Base-by-base conservation (phyloP, 768 basidiomycete genomes). In the Lactifluus piperatus region DNA sequence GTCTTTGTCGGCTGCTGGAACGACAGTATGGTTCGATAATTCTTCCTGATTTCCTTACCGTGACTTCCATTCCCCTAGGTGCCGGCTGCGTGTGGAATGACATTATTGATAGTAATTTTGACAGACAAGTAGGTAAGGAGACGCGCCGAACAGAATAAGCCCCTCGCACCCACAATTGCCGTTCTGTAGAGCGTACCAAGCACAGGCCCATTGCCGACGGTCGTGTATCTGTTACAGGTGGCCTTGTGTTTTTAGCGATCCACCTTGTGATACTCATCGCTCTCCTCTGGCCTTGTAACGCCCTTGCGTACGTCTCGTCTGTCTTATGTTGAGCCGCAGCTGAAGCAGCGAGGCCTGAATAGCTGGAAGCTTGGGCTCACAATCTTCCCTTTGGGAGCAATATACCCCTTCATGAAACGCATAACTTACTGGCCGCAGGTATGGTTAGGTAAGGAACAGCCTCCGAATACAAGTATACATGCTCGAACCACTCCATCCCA, bases 341-440 rank as follows among this genome's bases (percentile, higher is more conserved):
- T 44, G 49, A 13, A 22, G 32, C 20, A 20, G 1, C 41, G 43
- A 18, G n/a, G n/a, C 18, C 16, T 7, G n/a, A 18, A 9, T 39
- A 70, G 69, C 13, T 62, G 62, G 36, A 34, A 57, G 2, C 34
- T 62, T 1, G 69, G 69, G 4, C 29, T 69, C 8, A 11, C 61
- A 0, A 41, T 70, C 3, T 63, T 68, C 46, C 63, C 65, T 9
- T 50, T 69, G 26, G 63, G 62, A 5, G 65, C 62, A 5, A 46
- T 70, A 5, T 70, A 70, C 43, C 69, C 69, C 3, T 41, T 70
- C 27, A 66, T 70, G 68, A 70, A 70, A 56, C 64, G 69, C 1
- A 59, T 64, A 47, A 70, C 69, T 3, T 65, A 65, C 49, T 70
- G 69, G 68, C 69, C 69, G 9, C 69, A 70, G 51, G 65, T 67